Evolutionary conservation across 78 protist genomes (phyloP).

Genomic region (Chrysochromulina tobinii): DNA sequence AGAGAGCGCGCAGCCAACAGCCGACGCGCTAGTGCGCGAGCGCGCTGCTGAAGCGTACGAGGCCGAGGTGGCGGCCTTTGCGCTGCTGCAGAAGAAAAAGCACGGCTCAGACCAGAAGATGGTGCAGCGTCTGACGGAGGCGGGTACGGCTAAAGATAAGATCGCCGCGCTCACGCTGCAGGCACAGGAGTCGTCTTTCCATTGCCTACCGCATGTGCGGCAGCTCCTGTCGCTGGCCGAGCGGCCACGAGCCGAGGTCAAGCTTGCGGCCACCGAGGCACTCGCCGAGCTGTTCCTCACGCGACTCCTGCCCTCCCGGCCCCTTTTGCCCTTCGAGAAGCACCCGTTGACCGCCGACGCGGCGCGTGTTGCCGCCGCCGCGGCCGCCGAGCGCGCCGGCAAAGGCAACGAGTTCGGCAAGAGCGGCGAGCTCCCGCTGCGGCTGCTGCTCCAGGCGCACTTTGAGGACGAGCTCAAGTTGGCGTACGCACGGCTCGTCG

Average conservation of each 20-base stretch:
- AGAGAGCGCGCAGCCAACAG: too few relatives aligned
- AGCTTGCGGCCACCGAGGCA: too few relatives aligned
- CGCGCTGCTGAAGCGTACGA: too few relatives aligned
- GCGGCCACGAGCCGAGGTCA: neutral
- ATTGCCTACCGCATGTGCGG: neutral
- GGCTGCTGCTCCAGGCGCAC: neutral
- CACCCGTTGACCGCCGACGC: neutral
- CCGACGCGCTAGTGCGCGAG: too few relatives aligned
- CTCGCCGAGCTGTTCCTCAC: neutral
- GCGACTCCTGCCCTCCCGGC: neutral
- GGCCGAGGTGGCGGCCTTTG: too few relatives aligned
- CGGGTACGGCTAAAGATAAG: too few relatives aligned
- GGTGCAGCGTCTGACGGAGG: too few relatives aligned
- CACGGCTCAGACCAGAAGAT: too few relatives aligned
- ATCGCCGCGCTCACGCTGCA: too few relatives aligned
- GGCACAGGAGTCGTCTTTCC: neutral
- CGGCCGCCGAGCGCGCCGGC: too few relatives aligned
- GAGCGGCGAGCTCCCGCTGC: neutral
- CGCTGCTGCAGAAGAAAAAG: too few relatives aligned
- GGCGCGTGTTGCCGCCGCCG: neutral
- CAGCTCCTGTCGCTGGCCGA: neutral
- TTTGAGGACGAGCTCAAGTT: conserved; percentile 1
- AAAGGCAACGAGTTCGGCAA: too few relatives aligned
- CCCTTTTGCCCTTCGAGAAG: neutral
- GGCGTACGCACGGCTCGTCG: neutral